Conservation (phyloP, 179 eudicot genomes). For the Monotropa hypopitys region DNA sequence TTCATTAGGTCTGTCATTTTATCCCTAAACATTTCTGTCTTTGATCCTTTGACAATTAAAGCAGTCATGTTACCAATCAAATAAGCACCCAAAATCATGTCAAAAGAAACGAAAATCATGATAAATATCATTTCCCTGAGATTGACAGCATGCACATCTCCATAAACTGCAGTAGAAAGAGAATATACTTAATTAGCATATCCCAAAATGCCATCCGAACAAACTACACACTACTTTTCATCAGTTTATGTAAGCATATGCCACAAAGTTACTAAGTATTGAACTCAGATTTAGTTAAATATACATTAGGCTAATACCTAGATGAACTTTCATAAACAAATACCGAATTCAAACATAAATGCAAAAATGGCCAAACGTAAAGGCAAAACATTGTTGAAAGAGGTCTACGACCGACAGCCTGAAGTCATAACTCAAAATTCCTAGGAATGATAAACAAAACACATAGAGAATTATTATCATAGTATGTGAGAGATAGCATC, state of each 20-base stretch:
- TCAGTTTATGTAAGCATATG: neutral
- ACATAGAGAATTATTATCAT: no score
- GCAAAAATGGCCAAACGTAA: no score
- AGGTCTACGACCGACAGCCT: no score
- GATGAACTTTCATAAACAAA: no score
- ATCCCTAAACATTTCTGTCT: slow-evolving; percentile 77
- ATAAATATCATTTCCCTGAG: slow-evolving; percentile 84
- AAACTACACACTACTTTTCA: neutral
- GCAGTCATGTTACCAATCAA: slow-evolving; percentile 94
- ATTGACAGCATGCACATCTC: slow-evolving; percentile 92
- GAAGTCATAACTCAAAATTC: no score
- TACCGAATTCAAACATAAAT: no score
- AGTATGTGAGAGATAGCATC: slow-evolving; percentile 19
- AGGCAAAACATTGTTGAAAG: no score
- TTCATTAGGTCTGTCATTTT: slow-evolving; percentile 76
- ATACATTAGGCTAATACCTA: no score
- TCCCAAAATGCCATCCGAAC: neutral
- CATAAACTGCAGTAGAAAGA: slow-evolving; percentile 51
- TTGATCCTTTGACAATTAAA: slow-evolving; percentile 80
- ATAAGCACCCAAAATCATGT: slow-evolving; percentile 90
- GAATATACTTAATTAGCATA: neutral
- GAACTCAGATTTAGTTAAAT: no score
- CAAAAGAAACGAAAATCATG: slow-evolving; percentile 85
- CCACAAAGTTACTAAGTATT: neutral
- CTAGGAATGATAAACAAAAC: no score